Percentiles rank a stretch among this genome's conserved stretches.
Evolutionary conservation across 306 rosid species (phyloP).

Genomic region (Fragaria nilgerrensis): DNA sequence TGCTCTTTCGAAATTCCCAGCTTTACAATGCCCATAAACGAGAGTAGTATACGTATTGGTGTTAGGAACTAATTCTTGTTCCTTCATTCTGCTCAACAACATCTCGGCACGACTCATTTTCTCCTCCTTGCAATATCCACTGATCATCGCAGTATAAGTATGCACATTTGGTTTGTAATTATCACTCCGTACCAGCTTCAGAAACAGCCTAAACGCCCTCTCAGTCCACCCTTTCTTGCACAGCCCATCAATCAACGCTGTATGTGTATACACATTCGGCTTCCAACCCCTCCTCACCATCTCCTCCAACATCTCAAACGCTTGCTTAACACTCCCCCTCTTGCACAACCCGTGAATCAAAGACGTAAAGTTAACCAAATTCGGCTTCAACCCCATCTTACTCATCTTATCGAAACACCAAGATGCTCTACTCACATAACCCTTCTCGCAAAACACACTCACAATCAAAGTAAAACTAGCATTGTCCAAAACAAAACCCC

Average conservation of each 20-base stretch:
- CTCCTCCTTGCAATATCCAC: constrained; percentile 71
- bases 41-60: constrained; percentile 73
- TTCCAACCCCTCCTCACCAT: constrained; percentile 91
- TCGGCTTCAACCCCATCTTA: constrained; percentile 68
- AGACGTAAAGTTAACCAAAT: constrained; percentile 68
- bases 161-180: constrained; percentile 72
- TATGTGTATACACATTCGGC: constrained; percentile 86
- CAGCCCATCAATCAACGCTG: constrained; percentile 69
- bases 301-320: constrained; percentile 97
- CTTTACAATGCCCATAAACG: constrained; percentile 71
- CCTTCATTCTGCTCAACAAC: constrained; percentile 79
- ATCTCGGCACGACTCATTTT: constrained; percentile 83
- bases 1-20: constrained; percentile 64
- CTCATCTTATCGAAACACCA: constrained; percentile 63
- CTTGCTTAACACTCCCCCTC: constrained; percentile 86
- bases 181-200: constrained; percentile 89
- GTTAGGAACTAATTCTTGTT: constrained; percentile 78
- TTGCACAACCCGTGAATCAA: constrained; percentile 82
- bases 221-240: constrained; percentile 99
- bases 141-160: constrained; percentile 86
- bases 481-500: constrained; percentile 66
- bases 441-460: constrained; percentile 51
- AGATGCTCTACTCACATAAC: constrained; percentile 48
- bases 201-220: constrained; percentile 82
- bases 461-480: constrained; percentile 56